Conservation (phyloP, 345 rosid species). For the Brassica carinata region DNA sequence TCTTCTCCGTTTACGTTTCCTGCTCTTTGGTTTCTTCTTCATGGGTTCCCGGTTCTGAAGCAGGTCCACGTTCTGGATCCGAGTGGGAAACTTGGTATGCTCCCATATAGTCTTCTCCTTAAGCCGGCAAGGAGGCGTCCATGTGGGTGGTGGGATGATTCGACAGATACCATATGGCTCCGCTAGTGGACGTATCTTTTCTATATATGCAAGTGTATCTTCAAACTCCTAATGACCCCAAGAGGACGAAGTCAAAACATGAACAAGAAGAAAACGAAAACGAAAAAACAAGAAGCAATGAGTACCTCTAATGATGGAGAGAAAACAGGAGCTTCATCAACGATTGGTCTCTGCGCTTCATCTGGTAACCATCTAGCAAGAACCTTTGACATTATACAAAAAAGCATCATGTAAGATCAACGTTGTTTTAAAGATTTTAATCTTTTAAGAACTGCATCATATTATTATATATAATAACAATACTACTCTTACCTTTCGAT, state of each 20-base stretch:
- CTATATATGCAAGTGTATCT: slow-evolving; percentile 83
- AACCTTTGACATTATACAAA: slow-evolving; percentile 53
- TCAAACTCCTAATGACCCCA: slow-evolving; percentile 70
- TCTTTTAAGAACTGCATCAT: not conserved
- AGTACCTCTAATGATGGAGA: slow-evolving; percentile 80
- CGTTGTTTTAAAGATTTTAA: not conserved
- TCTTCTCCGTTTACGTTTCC: slow-evolving; percentile 74
- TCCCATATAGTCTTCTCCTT: slow-evolving; percentile 72
- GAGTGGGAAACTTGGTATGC: slow-evolving; percentile 71
- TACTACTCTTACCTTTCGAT: slow-evolving; percentile 28
- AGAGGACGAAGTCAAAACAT: slow-evolving; percentile 12
- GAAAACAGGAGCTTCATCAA: slow-evolving; percentile 86
- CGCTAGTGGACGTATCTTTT: slow-evolving; percentile 77
- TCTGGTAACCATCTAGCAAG: slow-evolving; percentile 72
- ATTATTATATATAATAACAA: not conserved
- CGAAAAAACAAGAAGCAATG: not conserved
- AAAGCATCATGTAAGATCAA: slow-evolving; percentile 13
- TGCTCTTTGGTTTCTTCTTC: slow-evolving; percentile 71
- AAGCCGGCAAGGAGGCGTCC: slow-evolving; percentile 85
- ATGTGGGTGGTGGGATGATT: slow-evolving; percentile 83
- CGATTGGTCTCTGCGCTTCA: slow-evolving; percentile 68
- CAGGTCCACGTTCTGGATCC: slow-evolving; percentile 82
- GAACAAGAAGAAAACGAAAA: not conserved
- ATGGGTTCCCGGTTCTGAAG: slow-evolving; percentile 96
- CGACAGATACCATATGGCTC: slow-evolving; percentile 87